Base-by-base conservation (phyloP, 2,329 filamentous ascomycete species). In the Cercospora nicotianae region DNA sequence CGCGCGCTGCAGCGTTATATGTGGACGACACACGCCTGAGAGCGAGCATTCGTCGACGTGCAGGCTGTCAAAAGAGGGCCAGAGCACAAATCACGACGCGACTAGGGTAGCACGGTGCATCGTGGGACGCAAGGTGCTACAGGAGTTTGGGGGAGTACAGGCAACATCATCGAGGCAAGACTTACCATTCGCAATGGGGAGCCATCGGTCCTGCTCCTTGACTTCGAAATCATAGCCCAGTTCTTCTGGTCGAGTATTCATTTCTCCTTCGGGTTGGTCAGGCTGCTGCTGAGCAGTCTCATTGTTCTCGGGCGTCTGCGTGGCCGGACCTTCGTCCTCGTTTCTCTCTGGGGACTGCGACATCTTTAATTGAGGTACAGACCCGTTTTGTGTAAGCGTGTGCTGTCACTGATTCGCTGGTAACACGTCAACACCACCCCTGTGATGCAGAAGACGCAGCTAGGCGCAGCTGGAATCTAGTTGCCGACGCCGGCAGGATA, bases 181-280 rank as follows among this genome's bases (percentile, higher is more conserved):
- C 95, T 88, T 88, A 99, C 95, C 95, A 93, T 99, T 99, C 84
- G 95, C 95, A 88, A 99, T 99, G 81, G 95, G 95, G 81, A 99
- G 88, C 95, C 95, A 99, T 87, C 95, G 87, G 84, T 99, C 95
- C 84, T 99, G 95, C 84, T 99, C 95, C 87, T 98, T 98, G 83
- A 98, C 94, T 84, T 98, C 94, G 81, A 97, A 97, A 85, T 98
- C 94, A 83, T 93, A 93, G 82, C 85, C 89, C 82, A 91, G 86
- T 64, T 77, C 75, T 69, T 76, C 74, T 45, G 70, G 67, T 33
- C 74, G 71, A 69, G 69, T 68, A 67, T 69, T 77, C 73, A 75
- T 75, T 28, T 73, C 72, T 53, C 67, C 69, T 62, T 74, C 72
- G 86, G 85, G 93, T 90, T 89, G 88, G 84, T 92, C 90, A 83